Base-by-base conservation (phyloP, 2,329 filamentous ascomycete species). In the Pseudogymnoascus sp. region DNA sequence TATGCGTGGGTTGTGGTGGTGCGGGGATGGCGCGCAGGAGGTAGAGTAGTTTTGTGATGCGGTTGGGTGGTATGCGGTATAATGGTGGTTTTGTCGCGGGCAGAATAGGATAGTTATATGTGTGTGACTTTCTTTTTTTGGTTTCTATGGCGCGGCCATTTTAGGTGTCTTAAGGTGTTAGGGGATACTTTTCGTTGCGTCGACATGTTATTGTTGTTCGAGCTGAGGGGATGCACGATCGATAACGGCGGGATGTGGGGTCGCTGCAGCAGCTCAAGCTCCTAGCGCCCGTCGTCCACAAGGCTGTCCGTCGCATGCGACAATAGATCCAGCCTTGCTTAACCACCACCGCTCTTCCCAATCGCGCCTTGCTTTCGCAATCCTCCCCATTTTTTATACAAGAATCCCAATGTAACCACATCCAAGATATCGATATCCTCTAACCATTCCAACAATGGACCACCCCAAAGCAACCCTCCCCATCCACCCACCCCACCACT, bases 401-500 rank as follows among this genome's bases (percentile, higher is more conserved):
- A 10, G 5, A 8, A 5, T 56, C n/a, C 47, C 23, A 28, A 56
- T 25, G 47, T 25, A 33, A 56, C n/a, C n/a, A n/a, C n/a, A n/a
- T n/a, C n/a, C n/a, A n/a, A n/a, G n/a, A n/a, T n/a, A n/a, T n/a
- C n/a, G n/a, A n/a, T n/a, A n/a, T n/a, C n/a, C n/a, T n/a, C n/a
- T n/a, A n/a, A n/a, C n/a, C n/a, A n/a, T n/a, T n/a, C n/a, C n/a
- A n/a, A 60, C 25, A 21, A 60, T 38, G 23, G 33, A 60, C n/a
- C 5, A 3, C 6, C 18, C 25, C 61, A 66, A 53, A 62, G 31
- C 65, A 44, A 62, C 61, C 59, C 92, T 91, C 72, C 74, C 84
- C 23, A 84, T 92, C 65, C 83, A 89, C 68, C 89, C 89, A n/a
- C 77, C 89, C 62, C 78, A 81, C 63, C 84, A 86, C 59, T 93